Evolutionary conservation across 2,329 filamentous ascomycete genomes (phyloP).

Genomic region (Plectosphaerella plurivora): DNA sequence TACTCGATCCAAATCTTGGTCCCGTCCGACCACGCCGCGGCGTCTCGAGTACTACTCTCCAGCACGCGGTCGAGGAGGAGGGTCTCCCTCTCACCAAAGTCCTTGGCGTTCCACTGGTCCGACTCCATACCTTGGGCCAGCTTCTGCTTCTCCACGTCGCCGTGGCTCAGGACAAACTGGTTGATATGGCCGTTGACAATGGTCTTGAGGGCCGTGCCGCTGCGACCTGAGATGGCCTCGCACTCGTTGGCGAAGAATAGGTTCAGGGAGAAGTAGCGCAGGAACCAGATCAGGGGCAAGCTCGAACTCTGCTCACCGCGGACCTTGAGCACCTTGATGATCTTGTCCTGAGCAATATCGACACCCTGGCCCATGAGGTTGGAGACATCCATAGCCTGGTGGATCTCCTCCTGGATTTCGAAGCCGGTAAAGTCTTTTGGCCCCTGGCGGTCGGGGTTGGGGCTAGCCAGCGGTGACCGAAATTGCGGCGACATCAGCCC

Average conservation of each 20-base stretch:
- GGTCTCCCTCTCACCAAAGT: conserved; percentile 63
- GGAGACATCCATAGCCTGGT: conserved; percentile 70
- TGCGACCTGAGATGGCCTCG: conserved; percentile 76
- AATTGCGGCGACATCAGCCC: conserved; percentile 43
- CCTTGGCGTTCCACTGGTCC: conserved; percentile 74
- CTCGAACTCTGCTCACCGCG: conserved; percentile 68
- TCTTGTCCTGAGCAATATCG: conserved; percentile 74
- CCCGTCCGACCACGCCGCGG: conserved; percentile 59
- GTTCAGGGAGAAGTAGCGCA: conserved; percentile 80
- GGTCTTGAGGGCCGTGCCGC: conserved; percentile 70
- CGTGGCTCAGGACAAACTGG: conserved; percentile 69
- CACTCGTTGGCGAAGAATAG: conserved; percentile 82
- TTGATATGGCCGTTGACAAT: conserved; percentile 79
- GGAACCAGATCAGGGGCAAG: conserved; percentile 64
- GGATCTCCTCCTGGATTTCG: conserved; percentile 68
- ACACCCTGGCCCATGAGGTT: conserved; percentile 76
- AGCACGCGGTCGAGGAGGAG: conserved; percentile 61
- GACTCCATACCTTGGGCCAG: conserved; percentile 74
- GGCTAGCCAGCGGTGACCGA: conserved; percentile 50
- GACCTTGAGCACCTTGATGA: conserved; percentile 71
- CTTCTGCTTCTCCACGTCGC: conserved; percentile 68
- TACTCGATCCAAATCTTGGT: conserved; percentile 50
- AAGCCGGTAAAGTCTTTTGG: conserved; percentile 24
- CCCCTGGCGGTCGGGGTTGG: conserved; percentile 30
- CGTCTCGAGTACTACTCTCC: conserved; percentile 66